Evolutionary conservation across 2,329 filamentous ascomycete species (phyloP), one percentile per base, ranked within the genome.

Genomic region (Dothidotthia symphoricarpi): DNA sequence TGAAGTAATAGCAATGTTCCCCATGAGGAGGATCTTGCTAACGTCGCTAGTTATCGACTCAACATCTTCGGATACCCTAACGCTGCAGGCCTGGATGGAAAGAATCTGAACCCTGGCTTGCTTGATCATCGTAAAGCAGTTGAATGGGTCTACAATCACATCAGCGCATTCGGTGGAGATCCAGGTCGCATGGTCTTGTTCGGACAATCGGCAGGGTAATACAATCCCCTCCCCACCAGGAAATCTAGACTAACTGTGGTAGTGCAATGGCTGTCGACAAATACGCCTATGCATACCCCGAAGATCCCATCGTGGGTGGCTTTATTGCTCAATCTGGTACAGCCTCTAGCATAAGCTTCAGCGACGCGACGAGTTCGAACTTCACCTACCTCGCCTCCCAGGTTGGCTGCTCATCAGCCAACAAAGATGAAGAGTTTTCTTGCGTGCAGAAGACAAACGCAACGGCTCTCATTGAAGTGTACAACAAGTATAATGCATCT

Each of bases 221-320:
- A 17, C 13, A 8, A 31, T 27, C 16, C 24, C 27, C 11, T 3
- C 27, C 24, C 24, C 13, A 16, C 15, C 6, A 12, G 24, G n/a
- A 19, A 7, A 17, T 11, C n/a, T 40, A 16, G 27, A 16, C 31
- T 41, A 29, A 43, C 28, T 24, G 3, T 16, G 15, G 16, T 31
- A 50, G 64, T 16, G 56, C 55, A 19, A 58, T 67, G 13, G 49
- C 64, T 1, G 69, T 70, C 0, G 73, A 76, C 45, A 71, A 69
- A 47, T 73, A 70, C 58, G 59, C 68, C 0, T 77, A 74, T 36
- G 69, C 74, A 0, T 75, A 69, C 31, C 44, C 48, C 3, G 36
- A 68, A 0, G 70, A 76, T 22, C 72, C 75, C n/a, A 75, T 77
- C 11, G 67, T 67, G 19, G 51, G 61, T 12, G 72, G 64, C 8